Evolutionary conservation across 2,329 filamentous ascomycete genomes (phyloP), one percentile per base, ranked within the genome.

Genomic region (Diaporthe aspalathi): DNA sequence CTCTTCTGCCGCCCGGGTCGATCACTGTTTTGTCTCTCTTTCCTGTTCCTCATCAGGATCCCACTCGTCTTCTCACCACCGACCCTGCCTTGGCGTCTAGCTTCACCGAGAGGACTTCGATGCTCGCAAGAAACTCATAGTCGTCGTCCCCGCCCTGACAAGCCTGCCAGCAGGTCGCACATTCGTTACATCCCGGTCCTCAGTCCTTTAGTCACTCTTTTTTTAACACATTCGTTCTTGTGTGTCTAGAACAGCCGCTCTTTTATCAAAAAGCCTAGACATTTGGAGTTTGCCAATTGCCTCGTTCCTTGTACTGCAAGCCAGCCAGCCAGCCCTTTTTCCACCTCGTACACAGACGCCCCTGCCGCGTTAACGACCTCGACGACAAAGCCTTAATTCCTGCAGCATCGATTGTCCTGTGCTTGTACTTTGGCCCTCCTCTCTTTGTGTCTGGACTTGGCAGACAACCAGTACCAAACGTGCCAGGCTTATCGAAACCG

Each of bases 151-250:
- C 66, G 67, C 74, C 60, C 75, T 73, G 66, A 68, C 73, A 78
- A 81, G 85, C 85, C 85, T 87, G 86, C 85, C 84, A 86, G 85
- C 86, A 81, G 87, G 87, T 86, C 81, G 83, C 84, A 82, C 88
- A 84, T 83, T 89, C 87, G 77, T 88, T 88, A 84, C 75, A 75
- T 78, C 76, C 73, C 43, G n/a, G 54, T n/a, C 47, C 67, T 68
- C 45, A 60, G 12, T 68, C 67, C 72, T 72, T 69, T 27, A 79
- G 78, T 79, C 79, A 73, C 74, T 81, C 80, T 73, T 81, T 81
- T 81, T 60, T 53, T n/a, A n/a, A 62, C 47, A 60, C 29, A 57
- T 53, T 72, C 49, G 68, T 73, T 72, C 54, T 70, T 53, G 60
- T 22, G 67, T 65, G 67, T 65, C 49, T 43, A 65, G 57, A 72